Base-by-base conservation (phyloP, 768 basidiomycete species). In the Russula griseocarnosa region DNA sequence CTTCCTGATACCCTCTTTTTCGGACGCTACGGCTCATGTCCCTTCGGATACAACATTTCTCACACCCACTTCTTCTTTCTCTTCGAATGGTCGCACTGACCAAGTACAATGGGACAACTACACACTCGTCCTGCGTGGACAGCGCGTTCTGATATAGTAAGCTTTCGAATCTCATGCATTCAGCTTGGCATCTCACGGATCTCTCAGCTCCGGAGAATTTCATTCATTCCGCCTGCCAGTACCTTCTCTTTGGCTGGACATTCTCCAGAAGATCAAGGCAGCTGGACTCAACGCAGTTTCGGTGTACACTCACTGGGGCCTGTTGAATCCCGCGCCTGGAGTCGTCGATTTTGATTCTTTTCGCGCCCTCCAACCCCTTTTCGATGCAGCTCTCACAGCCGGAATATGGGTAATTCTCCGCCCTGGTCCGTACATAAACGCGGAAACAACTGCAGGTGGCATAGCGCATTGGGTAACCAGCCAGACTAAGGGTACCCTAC, bases 221-320 rank as follows among this genome's bases (percentile, higher is more conserved):
- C 92, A 92, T 69, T 83, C 89, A 0, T 93, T 89, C 76, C 83
- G 90, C 26, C 75, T 93, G 9, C 92, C 90, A 11, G 86, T 92
- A 0, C 89, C 87, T 18, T 83, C 83, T 3, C 73, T 93, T 60
- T 94, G 92, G 90, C 79, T 84, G 14, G 92, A 92, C 70, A 84
- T 93, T 55, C 81, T 93, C 47, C 86, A 93, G 67, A 93, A 90
- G 71, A 77, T 84, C 63, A 90, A 90, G 70, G 92, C 90, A 5
- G 85, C 88, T 0, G 92, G 92, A 13, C 77, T 94, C 63, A 94
- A 92, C 69, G 83, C 83, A 0, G 75, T 90, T 67, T 89, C 88
- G 67, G 82, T 93, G 28, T 92, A 92, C 69, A 83, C 83, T 0
- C 90, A 92, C 67, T 89, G 90, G 91, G 90, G 83, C 3, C 71